Evolutionary conservation across 768 basidiomycete genomes (phyloP), one percentile per base, ranked within the genome.

Genomic region (Amanita jacksonii): DNA sequence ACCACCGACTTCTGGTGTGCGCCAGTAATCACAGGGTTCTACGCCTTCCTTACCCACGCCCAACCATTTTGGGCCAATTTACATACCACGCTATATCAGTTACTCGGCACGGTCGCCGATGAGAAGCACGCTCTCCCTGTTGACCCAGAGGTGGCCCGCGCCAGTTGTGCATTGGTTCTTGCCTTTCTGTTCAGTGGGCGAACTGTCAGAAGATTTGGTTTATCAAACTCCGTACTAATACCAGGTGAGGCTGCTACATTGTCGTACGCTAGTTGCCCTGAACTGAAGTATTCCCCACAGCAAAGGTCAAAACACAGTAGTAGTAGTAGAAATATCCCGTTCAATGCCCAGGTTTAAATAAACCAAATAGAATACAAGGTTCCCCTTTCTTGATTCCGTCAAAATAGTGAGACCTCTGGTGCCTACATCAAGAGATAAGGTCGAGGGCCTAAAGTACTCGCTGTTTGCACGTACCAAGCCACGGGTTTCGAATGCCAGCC

Each of bases 401-500:
- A 43, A 15, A 35, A 37, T 15, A 43, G 24, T 16, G 34, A 43
- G 16, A 43, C 36, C 25, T 43, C 43, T 12, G 43, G 43, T 8
- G 16, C 34, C 43, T 43, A 34, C 1, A 25, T 27, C 13, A 3
- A 6, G 9, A 8, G 3, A 15, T 16, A 12, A 22, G 38, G 24
- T 19, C 25, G 12, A 18, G 25, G 12, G 18, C 8, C n/a, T 5
- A 13, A 24, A 36, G 4, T 6, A 23, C 15, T 19, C 7, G 22
- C n/a, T n/a, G 1, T 16, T 35, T 15, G 15, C 31, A 72, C 80
- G 53, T 53, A 91, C 86, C 55, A 60, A 42, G 27, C 78, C 79
- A 53, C 92, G 68, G 1, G 78, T 82, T 66, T 94, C 92, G 52
- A 97, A 97, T 10, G 88, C 90, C 41, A 94, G 65, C 90, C 92